These are phyloP conservation scores for Hura crepitans DNA, from an alignment of 441 rosid species.

Conservation along the genomic window DNA sequence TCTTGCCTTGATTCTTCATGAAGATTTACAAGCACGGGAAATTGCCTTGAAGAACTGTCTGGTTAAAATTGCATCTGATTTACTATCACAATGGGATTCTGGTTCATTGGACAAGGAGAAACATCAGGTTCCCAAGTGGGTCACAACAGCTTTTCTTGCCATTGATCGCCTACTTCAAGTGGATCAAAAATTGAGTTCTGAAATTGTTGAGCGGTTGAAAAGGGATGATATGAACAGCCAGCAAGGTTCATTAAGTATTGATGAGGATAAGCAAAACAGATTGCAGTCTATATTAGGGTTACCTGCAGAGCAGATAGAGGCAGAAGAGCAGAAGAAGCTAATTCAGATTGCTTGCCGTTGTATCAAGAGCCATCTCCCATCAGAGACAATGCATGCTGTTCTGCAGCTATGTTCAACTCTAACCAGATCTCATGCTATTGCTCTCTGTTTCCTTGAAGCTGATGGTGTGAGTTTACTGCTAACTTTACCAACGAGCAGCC, in stretches of 20 bases:
- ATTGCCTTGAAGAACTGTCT: slow-evolving; percentile 72
- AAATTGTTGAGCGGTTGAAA: slow-evolving; percentile 72
- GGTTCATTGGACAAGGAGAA: slow-evolving; percentile 47
- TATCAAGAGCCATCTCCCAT: slow-evolving; percentile 72
- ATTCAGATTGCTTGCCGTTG: slow-evolving; percentile 87
- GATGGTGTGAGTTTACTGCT: slow-evolving; percentile 79
- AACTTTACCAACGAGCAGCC: slow-evolving; percentile 78
- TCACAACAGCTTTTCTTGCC: slow-evolving; percentile 92
- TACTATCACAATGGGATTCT: slow-evolving; percentile 76
- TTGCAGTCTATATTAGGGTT: slow-evolving; percentile 54
- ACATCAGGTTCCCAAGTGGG: slow-evolving; percentile 79
- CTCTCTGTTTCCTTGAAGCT: slow-evolving; percentile 80
- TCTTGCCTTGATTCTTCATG: slow-evolving; percentile 88
- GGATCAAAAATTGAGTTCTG: slow-evolving; percentile 73
- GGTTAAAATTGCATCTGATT: slow-evolving; percentile 63
- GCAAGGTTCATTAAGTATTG: slow-evolving; percentile 50
- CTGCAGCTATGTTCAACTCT: slow-evolving; percentile 87
- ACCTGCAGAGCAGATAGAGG: slow-evolving; percentile 43
- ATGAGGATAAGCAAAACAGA: slow-evolving; percentile 66
- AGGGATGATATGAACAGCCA: slow-evolving; percentile 39
- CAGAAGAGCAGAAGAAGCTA: slow-evolving; percentile 71
- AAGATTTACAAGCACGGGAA: slow-evolving; percentile 78
- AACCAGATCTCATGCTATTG: slow-evolving; percentile 73
- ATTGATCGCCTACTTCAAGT: slow-evolving; percentile 87
- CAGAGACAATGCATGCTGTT: slow-evolving; percentile 91